These are phyloP conservation scores for Coccinonectria pachysandricola DNA, from an alignment of 2,329 filamentous ascomycete genomes.

Conservation along the genomic window DNA sequence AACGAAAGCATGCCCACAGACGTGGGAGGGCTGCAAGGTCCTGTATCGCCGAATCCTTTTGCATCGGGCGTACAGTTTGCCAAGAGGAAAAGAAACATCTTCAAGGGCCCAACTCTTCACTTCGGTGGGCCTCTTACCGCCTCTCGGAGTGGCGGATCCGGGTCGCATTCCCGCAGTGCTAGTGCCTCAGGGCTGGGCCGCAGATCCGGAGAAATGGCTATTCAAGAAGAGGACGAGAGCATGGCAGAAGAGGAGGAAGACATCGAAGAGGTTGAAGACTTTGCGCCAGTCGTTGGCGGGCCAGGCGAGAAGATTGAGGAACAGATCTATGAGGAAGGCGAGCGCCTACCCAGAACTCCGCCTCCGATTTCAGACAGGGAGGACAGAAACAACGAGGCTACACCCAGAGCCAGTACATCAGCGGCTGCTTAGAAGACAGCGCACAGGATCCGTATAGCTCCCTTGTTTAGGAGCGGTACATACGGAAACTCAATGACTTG, in stretches of 20 bases:
- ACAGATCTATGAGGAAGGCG: slow-evolving; percentile 35
- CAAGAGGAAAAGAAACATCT: slow-evolving; percentile 68
- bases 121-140: slow-evolving; percentile 32
- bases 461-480: slow-evolving; percentile 1
- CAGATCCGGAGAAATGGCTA: slow-evolving; percentile 64
- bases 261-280: slow-evolving; percentile 49
- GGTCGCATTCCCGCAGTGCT: slow-evolving; percentile 43
- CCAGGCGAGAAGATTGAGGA: slow-evolving; percentile 36
- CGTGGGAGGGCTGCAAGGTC: slow-evolving; percentile 29
- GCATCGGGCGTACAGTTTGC: slow-evolving; percentile 62
- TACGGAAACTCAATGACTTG: slow-evolving; percentile 14
- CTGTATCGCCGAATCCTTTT: slow-evolving; percentile 48
- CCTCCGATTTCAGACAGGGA: slow-evolving; percentile 9
- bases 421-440: slow-evolving; percentile 7
- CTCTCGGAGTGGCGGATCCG: slow-evolving; percentile 24
- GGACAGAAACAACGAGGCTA: slow-evolving; percentile 1
- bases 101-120: slow-evolving; percentile 67
- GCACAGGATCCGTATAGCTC: slow-evolving; percentile 1
- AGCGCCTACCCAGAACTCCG: slow-evolving; percentile 14
- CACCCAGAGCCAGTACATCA: slow-evolving; percentile 3
- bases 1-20: slow-evolving; percentile 47
- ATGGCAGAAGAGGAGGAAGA: slow-evolving; percentile 33
- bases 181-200: slow-evolving; percentile 56
- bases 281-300: slow-evolving; percentile 38
- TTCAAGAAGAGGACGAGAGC: slow-evolving; percentile 55